Conservation (phyloP, 2,329 filamentous ascomycete species). For the Fusarium sp. region DNA sequence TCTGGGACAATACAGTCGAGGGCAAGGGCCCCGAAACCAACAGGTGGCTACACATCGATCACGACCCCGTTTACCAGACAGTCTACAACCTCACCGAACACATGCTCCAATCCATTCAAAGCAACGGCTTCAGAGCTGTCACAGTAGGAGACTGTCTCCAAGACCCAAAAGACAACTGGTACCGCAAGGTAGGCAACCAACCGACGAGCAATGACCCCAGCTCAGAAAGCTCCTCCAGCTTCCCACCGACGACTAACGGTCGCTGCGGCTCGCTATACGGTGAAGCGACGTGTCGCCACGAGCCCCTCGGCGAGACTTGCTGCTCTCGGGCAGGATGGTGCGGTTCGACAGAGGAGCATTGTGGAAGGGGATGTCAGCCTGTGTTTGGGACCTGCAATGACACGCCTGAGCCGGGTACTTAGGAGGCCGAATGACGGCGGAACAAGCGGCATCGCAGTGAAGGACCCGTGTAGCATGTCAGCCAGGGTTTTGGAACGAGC, state of each 20-base stretch:
- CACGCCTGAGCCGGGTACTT: slow-evolving; percentile 22
- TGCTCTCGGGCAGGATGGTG: slow-evolving; percentile 48
- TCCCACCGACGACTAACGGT: slow-evolving; percentile 37
- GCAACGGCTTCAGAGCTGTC: slow-evolving; percentile 58
- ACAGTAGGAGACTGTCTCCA: slow-evolving; percentile 65
- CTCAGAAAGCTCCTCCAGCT: slow-evolving; percentile 28
- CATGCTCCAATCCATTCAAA: slow-evolving; percentile 55
- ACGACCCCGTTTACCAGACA: slow-evolving; percentile 61
- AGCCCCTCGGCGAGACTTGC: slow-evolving; percentile 34
- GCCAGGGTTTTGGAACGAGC: slow-evolving; percentile 30
- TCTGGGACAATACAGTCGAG: slow-evolving; percentile 54
- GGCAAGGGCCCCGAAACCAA: slow-evolving; percentile 35
- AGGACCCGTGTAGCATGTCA: slow-evolving; percentile 56
- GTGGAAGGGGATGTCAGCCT: slow-evolving; percentile 54
- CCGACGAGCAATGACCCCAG: slow-evolving; percentile 1
- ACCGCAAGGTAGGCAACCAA: slow-evolving; percentile 47
- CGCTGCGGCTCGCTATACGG: slow-evolving; percentile 41
- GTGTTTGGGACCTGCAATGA: slow-evolving; percentile 45
- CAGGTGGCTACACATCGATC: slow-evolving; percentile 65
- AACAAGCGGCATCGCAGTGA: slow-evolving; percentile 48
- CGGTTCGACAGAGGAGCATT: slow-evolving; percentile 55
- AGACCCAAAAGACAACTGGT: slow-evolving; percentile 66
- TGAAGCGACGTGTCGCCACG: slow-evolving; percentile 34
- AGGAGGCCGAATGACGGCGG: background rate
- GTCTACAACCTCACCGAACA: slow-evolving; percentile 58